phyloP scores from a whole-genome alignment of 2,329 filamentous ascomycete genomes.

The Rugonectria rugulosa region DNA sequence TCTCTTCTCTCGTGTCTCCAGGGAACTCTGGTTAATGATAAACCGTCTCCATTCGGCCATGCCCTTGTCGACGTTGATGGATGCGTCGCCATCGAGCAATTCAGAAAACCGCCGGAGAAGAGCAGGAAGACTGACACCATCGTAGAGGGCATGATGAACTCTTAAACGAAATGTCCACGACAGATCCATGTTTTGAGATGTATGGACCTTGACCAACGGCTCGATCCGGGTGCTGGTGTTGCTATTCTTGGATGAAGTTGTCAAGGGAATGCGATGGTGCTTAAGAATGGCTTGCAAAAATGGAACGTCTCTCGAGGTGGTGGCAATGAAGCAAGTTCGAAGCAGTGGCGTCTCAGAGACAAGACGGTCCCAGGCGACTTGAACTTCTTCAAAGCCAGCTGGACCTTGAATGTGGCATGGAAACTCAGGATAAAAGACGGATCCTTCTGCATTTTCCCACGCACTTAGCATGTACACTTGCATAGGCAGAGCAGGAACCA shows the following conservation, averaged over 20 bases:
- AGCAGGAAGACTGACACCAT: constrained; percentile 77
- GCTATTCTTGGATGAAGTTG: not conserved
- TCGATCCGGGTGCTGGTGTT: not conserved
- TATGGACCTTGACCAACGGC: constrained; percentile 24
- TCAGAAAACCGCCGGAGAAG: constrained; percentile 56
- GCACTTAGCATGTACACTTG: constrained; percentile 82
- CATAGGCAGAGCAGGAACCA: constrained; percentile 77
- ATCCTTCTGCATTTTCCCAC: constrained; percentile 73
- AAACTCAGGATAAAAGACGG: constrained; percentile 79
- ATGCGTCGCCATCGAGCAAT: constrained; percentile 15
- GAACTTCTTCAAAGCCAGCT: constrained; percentile 51
- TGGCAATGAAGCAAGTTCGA: constrained; percentile 70
- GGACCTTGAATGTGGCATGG: constrained; percentile 59
- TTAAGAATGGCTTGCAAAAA: constrained; percentile 70
- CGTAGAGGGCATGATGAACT: constrained; percentile 89
- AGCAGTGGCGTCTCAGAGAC: constrained; percentile 67
- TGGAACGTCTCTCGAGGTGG: constrained; percentile 53
- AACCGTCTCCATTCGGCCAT: constrained; percentile 40
- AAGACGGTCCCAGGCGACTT: constrained; percentile 68
- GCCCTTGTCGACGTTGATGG: not conserved
- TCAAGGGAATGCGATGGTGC: constrained; percentile 18
- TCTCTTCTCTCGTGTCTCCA: constrained; percentile 23
- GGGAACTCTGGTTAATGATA: constrained; percentile 17
- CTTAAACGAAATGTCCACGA: constrained; percentile 56
- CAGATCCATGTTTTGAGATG: constrained; percentile 15